phyloP scores from a whole-genome alignment of 345 rosid genomes.

The Syzygium oleosum region DNA sequence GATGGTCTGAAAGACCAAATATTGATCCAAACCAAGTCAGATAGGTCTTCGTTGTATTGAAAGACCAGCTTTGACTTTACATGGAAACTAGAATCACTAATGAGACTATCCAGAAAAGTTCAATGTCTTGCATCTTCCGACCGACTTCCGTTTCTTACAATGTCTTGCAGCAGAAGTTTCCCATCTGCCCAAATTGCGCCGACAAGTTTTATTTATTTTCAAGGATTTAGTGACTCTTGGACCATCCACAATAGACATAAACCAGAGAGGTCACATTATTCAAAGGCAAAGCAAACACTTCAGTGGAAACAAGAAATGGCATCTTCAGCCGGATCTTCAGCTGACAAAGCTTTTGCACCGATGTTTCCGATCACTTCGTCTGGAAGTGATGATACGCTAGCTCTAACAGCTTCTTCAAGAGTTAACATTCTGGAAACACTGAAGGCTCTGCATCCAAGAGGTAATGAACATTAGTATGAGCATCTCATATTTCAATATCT shows the following conservation, averaged over 20 bases:
- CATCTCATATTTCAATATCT: not conserved
- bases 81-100: not conserved
- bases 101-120: not conserved
- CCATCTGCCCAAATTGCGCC: not conserved
- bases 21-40: not conserved
- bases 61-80: not conserved
- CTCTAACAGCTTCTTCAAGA: not conserved
- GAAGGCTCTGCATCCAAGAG: conserved; percentile 1
- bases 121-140: not conserved
- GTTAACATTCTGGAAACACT: not conserved
- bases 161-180: not conserved
- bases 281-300: not conserved
- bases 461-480: not conserved
- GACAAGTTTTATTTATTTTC: not conserved
- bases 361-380: not conserved
- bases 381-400: not conserved
- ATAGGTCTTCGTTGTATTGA: not conserved
- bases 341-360: not conserved
- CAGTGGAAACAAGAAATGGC: not conserved
- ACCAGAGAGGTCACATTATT: not conserved
- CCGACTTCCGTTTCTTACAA: not conserved
- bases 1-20: not conserved
- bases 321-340: not conserved
- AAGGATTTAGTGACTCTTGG: not conserved
- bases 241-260: not conserved